Percentiles rank a stretch among this genome's conserved stretches.
phyloP scores from a whole-genome alignment of 2,329 filamentous ascomycete species.

The Aureobasidium leucospermi region DNA sequence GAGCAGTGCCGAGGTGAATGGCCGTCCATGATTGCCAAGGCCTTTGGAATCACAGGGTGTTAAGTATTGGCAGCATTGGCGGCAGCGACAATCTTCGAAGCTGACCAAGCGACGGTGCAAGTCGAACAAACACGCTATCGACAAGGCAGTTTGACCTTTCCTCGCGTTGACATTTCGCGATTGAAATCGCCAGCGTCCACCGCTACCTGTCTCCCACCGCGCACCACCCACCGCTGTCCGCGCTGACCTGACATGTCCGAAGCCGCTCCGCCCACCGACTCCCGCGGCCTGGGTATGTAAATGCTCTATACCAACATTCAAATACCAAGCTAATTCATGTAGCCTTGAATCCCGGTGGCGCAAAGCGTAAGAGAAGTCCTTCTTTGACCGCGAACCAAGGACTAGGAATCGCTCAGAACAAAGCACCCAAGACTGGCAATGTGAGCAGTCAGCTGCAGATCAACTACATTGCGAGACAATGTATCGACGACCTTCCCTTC shows the following conservation, averaged over 20 bases:
- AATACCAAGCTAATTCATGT: background rate
- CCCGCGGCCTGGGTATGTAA: background rate
- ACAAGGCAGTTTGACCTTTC: background rate
- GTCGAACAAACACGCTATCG: background rate
- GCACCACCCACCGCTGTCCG: conserved; percentile 5
- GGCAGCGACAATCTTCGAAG: background rate
- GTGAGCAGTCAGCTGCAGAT: conserved; percentile 55
- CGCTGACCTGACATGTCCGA: conserved; percentile 8
- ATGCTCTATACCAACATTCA: background rate
- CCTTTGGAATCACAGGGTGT: background rate
- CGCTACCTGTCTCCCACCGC: conserved; percentile 6
- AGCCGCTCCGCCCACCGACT: conserved; percentile 10
- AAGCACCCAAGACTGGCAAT: conserved; percentile 39
- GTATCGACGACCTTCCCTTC: conserved; percentile 54
- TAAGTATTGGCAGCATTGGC: conserved; percentile 5
- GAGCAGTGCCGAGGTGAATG: background rate
- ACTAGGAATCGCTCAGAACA: conserved; percentile 30
- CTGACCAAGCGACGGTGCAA: background rate
- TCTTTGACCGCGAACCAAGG: background rate
- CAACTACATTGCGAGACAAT: conserved; percentile 60
- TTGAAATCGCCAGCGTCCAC: background rate
- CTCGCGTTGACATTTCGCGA: too few species aligned
- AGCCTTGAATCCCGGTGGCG: background rate
- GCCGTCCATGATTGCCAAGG: background rate
- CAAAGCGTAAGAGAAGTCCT: conserved; percentile 9